phyloP scores from a whole-genome alignment of 1,284 basidiomycete species.

The Exobasidium rhododendri region DNA sequence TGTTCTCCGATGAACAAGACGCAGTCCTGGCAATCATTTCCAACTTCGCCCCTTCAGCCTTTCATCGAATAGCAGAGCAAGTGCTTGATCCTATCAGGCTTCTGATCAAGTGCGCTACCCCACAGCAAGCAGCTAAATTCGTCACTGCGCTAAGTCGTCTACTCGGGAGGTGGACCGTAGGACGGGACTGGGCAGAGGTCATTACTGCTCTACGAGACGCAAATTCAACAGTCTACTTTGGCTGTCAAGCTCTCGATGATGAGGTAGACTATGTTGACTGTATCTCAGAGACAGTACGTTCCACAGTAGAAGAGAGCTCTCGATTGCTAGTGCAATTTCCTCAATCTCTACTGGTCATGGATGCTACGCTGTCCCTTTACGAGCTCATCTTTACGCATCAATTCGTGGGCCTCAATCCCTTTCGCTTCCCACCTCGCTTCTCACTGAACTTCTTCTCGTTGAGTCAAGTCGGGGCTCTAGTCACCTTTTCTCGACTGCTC shows the following conservation, averaged over 20 bases:
- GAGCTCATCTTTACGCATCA: not conserved
- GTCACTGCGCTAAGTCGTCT: not conserved
- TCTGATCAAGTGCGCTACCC: not conserved
- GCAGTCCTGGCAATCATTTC: not conserved
- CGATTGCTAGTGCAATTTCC: not conserved
- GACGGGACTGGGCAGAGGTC: not conserved
- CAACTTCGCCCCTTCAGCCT: not conserved
- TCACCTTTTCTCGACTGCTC: not conserved
- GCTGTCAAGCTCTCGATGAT: not conserved
- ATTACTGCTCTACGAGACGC: not conserved
- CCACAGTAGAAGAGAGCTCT: not conserved
- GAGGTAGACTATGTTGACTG: not conserved
- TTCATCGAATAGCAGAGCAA: not conserved
- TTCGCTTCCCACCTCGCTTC: not conserved
- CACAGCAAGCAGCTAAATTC: not conserved
- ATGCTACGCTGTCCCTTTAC: not conserved
- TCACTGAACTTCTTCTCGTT: not conserved
- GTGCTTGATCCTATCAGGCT: not conserved
- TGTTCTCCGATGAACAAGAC: not conserved
- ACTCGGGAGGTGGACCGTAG: not conserved
- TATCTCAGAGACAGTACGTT: not conserved
- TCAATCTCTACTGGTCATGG: not conserved
- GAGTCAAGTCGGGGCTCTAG: not conserved
- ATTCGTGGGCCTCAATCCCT: not conserved
- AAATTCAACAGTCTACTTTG: not conserved